Evolutionary conservation across 768 basidiomycete genomes (phyloP).

Genomic region (Phaeolepiota aurea): DNA sequence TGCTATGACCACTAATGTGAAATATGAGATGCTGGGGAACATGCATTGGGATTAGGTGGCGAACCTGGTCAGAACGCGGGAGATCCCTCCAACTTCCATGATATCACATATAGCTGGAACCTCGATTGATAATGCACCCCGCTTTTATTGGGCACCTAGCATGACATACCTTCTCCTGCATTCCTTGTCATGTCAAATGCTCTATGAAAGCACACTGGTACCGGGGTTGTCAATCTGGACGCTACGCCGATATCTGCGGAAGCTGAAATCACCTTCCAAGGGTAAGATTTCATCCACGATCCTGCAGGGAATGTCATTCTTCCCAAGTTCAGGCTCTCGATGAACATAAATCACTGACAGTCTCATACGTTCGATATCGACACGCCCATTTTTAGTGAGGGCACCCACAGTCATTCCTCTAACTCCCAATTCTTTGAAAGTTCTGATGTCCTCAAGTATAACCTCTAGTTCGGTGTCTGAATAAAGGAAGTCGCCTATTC

Average conservation of each 20-base stretch:
- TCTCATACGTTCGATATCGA: slow-evolving; percentile 53
- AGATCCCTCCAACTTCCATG: slow-evolving; percentile 51
- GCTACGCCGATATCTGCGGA: too few relatives aligned
- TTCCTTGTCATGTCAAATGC: slow-evolving; percentile 70
- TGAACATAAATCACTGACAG: too few relatives aligned
- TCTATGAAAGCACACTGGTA: slow-evolving; percentile 67
- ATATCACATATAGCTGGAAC: slow-evolving; percentile 39
- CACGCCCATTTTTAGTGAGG: slow-evolving; percentile 44
- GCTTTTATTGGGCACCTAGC: too few relatives aligned
- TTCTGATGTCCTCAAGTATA: slow-evolving; percentile 66
- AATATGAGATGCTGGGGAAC: slow-evolving; percentile 3
- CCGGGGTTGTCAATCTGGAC: not conserved
- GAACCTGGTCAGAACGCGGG: slow-evolving; percentile 72
- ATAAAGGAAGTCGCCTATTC: slow-evolving; percentile 75
- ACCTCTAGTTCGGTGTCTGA: slow-evolving; percentile 55
- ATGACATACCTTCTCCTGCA: slow-evolving; percentile 41
- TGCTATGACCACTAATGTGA: slow-evolving; percentile 41
- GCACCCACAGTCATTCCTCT: slow-evolving; percentile 63
- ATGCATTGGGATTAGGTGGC: not conserved
- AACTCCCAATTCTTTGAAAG: slow-evolving; percentile 49
- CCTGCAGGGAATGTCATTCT: slow-evolving; percentile 24
- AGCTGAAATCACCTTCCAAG: slow-evolving; percentile 57
- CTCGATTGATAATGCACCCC: too few relatives aligned
- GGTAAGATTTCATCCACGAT: slow-evolving; percentile 51
- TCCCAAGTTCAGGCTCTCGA: too few relatives aligned